Conservation (phyloP, 495 filamentous ascomycete genomes). For the Penicillium ochrochloron region DNA sequence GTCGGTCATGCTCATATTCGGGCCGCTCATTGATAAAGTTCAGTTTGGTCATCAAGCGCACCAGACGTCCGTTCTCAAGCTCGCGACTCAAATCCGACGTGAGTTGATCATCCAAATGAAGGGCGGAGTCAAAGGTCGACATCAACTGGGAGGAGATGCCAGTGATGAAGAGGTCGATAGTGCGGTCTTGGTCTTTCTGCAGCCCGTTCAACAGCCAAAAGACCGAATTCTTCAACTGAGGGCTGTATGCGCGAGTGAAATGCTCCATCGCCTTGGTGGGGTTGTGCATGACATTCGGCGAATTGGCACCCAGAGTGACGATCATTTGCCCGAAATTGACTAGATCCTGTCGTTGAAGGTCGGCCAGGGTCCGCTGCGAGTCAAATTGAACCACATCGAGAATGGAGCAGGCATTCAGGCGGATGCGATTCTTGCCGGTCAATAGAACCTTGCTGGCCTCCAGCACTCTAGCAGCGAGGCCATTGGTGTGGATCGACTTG, state of each 20-base stretch:
- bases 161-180: conserved; percentile 74
- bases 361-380: conserved; percentile 62
- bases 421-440: conserved; percentile 71
- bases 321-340: conserved; percentile 83
- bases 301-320: conserved; percentile 73
- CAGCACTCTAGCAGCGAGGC: conserved; percentile 82
- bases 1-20: conserved; percentile 72
- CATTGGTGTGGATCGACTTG: conserved; percentile 79
- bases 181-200: conserved; percentile 60
- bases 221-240: conserved; percentile 73
- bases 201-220: conserved; percentile 70
- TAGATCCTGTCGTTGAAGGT: conserved; percentile 89
- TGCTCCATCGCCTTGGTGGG: conserved; percentile 69
- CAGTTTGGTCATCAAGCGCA: conserved; percentile 82
- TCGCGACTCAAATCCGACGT: conserved; percentile 72
- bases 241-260: conserved; percentile 70
- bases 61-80: conserved; percentile 87
- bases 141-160: conserved; percentile 76
- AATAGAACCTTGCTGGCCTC: conserved; percentile 85
- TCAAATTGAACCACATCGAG: conserved; percentile 86
- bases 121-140: conserved; percentile 69
- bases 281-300: conserved; percentile 59
- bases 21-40: conserved; percentile 85
- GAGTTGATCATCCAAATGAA: conserved; percentile 77
- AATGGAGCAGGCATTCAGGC: conserved; percentile 85